Conservation (phyloP, 805 yeast genomes). For the Lachancea thermotolerans region DNA sequence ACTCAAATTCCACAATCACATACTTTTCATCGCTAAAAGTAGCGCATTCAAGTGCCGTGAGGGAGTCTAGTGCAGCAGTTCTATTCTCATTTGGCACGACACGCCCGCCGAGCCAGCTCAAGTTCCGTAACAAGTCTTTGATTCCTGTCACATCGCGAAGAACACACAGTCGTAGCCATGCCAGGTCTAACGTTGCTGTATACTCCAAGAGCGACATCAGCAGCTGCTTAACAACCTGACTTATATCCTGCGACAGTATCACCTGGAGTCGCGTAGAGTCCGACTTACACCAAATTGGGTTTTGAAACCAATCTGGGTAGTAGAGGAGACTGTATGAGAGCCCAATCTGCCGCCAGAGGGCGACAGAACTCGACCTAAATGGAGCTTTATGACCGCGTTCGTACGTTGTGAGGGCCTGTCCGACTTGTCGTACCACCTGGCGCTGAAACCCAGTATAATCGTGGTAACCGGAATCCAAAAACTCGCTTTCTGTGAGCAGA, state of each 20-base stretch:
- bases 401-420: constrained; percentile 3
- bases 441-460: constrained; percentile 5
- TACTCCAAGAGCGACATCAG: constrained; percentile 26
- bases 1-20: constrained; percentile 27
- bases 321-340: constrained; percentile 20
- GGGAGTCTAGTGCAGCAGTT: constrained; percentile 4
- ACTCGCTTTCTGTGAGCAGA: constrained; percentile 23
- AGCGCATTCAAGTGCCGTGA: constrained; percentile 10
- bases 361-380: background rate
- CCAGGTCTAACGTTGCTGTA: constrained; percentile 13
- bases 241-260: constrained; percentile 12
- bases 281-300: constrained; percentile 22
- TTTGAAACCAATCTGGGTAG: constrained; percentile 20
- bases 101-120: constrained; percentile 30
- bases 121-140: constrained; percentile 20
- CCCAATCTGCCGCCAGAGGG: constrained; percentile 23
- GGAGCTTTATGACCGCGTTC: background rate
- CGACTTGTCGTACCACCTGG: constrained; percentile 7
- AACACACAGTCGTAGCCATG: constrained; percentile 20
- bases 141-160: constrained; percentile 15
- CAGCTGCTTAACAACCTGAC: constrained; percentile 19
- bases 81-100: constrained; percentile 24
- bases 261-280: constrained; percentile 18
- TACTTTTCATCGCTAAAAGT: constrained; percentile 24
- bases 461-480: constrained; percentile 11